phyloP scores from a whole-genome alignment of 257 asterid genomes.

The Dorcoceras hygrometricum region DNA sequence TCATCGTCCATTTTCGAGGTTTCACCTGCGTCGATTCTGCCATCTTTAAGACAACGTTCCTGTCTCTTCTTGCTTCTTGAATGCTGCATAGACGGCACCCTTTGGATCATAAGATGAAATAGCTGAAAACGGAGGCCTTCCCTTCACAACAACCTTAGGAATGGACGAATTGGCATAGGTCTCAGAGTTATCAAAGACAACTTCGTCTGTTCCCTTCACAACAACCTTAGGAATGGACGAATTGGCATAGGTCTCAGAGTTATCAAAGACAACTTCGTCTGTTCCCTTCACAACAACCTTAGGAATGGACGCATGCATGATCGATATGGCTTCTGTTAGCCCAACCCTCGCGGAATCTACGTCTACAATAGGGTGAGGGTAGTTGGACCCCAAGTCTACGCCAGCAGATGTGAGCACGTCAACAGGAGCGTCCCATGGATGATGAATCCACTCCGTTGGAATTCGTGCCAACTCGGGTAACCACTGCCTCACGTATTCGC shows the following conservation, averaged over 20 bases:
- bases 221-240: too few relatives aligned
- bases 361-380: constrained; percentile 78
- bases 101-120: constrained; percentile 79
- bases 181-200: too few relatives aligned
- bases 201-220: too few relatives aligned
- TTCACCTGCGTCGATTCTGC: constrained; percentile 23
- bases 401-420: constrained; percentile 72
- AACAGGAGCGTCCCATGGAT: constrained; percentile 87
- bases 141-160: too few relatives aligned
- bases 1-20: constrained; percentile 46
- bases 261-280: too few relatives aligned
- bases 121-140: constrained; percentile 37
- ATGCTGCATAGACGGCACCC: constrained; percentile 66
- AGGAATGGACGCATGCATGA: constrained; percentile 42
- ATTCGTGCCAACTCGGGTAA: too few relatives aligned
- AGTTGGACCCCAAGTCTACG: constrained; percentile 74
- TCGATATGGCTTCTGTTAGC: constrained; percentile 59
- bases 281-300: too few relatives aligned
- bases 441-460: constrained; percentile 99
- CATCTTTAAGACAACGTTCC: constrained; percentile 33
- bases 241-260: too few relatives aligned
- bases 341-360: constrained; percentile 66
- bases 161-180: too few relatives aligned
- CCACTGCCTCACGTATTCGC: too few relatives aligned
- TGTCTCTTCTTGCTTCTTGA: constrained; percentile 46